Conservation (phyloP, 169 alveolate species). For the Nephromyces sp. region DNA sequence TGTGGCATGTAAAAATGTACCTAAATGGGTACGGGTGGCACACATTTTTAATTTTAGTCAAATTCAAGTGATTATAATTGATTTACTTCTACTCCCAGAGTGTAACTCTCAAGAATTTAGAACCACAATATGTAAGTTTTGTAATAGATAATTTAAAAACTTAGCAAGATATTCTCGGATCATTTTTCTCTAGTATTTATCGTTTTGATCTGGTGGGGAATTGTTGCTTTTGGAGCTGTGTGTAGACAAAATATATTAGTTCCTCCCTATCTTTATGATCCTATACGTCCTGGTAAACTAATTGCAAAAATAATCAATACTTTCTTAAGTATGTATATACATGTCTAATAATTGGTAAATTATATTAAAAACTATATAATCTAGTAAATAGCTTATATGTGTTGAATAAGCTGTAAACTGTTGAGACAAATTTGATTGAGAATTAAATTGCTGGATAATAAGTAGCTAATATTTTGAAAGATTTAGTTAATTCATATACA, state of each 20-base stretch:
- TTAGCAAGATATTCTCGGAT: too few species aligned
- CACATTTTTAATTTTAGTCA: constrained; percentile 43
- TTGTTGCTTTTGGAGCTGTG: constrained; percentile 18
- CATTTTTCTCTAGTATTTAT: constrained; percentile 3
- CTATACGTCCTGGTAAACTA: constrained; percentile 17
- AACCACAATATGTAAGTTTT: constrained; percentile 7
- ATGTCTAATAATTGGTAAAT: too few species aligned
- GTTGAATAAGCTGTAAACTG: too few species aligned
- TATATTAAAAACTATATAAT: too few species aligned
- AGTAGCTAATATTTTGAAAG: too few species aligned
- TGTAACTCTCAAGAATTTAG: constrained; percentile 35
- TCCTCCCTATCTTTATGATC: constrained; percentile 29
- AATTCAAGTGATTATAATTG: constrained; percentile 22
- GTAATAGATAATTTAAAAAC: too few species aligned
- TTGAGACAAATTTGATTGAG: too few species aligned
- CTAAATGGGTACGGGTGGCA: constrained; percentile 39
- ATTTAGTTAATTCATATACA: too few species aligned
- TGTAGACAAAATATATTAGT: constrained; percentile 14
- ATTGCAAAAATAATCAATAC: too few species aligned
- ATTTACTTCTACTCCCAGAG: constrained; percentile 38
- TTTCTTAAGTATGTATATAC: too few species aligned
- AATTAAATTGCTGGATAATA: too few species aligned
- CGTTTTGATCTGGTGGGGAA: constrained; percentile 17
- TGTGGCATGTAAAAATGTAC: constrained; percentile 33
- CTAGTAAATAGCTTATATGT: too few species aligned